Conservation (phyloP, 2,329 filamentous ascomycete species). For the Chaetomium strumarium region DNA sequence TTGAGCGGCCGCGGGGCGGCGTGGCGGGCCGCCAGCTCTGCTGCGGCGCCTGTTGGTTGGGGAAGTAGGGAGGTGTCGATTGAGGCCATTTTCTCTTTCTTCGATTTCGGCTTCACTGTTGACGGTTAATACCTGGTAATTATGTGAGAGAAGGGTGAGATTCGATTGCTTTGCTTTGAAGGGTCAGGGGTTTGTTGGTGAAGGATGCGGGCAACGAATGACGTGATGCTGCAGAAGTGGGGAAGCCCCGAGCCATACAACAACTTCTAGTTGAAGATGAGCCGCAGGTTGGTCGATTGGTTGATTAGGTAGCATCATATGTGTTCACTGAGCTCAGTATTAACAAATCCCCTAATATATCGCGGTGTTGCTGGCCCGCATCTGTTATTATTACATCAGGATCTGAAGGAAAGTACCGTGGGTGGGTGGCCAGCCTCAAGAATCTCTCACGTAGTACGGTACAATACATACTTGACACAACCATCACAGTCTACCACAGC, state of each 20-base stretch:
- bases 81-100: slow-evolving; percentile 33
- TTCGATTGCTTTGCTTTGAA: not conserved
- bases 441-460: too few relatives aligned
- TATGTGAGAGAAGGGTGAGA: not conserved
- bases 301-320: too few relatives aligned
- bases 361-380: too few relatives aligned
- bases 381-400: too few relatives aligned
- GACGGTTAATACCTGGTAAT: too few relatives aligned
- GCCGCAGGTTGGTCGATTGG: too few relatives aligned
- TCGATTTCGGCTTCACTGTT: not conserved
- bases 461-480: not conserved
- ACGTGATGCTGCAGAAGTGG: not conserved
- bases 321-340: too few relatives aligned
- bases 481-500: not conserved
- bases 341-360: too few relatives aligned
- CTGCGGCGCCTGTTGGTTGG: slow-evolving; percentile 45
- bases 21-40: slow-evolving; percentile 41
- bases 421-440: too few relatives aligned
- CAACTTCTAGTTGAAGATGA: too few relatives aligned
- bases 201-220: not conserved
- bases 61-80: slow-evolving; percentile 45
- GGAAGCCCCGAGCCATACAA: not conserved
- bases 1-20: slow-evolving; percentile 44
- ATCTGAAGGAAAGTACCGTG: too few relatives aligned
- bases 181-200: too few relatives aligned